These are phyloP conservation scores for Alternaria solani DNA, from an alignment of 2,329 filamentous ascomycete species.

Conservation along the genomic window DNA sequence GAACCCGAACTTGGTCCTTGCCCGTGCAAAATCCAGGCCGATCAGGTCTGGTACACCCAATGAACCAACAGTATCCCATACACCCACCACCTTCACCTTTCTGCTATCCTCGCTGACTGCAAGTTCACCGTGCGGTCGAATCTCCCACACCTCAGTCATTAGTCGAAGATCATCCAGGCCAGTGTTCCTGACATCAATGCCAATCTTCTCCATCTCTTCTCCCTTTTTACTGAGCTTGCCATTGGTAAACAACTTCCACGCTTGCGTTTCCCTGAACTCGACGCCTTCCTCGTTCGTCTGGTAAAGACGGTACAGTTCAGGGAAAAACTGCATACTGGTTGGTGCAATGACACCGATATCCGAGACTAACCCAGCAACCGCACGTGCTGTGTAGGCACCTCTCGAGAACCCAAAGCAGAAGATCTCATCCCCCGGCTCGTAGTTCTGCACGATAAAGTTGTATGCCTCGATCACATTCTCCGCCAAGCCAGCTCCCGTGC, in stretches of 20 bases:
- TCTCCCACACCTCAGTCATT: slow-evolving; percentile 44
- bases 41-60: slow-evolving; percentile 57
- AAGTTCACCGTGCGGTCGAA: slow-evolving; percentile 41
- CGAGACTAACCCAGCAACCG: slow-evolving; percentile 54
- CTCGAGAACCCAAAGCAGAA: slow-evolving; percentile 59
- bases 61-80: slow-evolving; percentile 59
- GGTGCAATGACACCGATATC: slow-evolving; percentile 59
- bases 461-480: slow-evolving; percentile 61
- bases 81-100: slow-evolving; percentile 54
- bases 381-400: slow-evolving; percentile 56
- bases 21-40: slow-evolving; percentile 26
- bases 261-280: slow-evolving; percentile 36
- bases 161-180: slow-evolving; percentile 31
- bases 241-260: slow-evolving; percentile 44
- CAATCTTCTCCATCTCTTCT: slow-evolving; percentile 23
- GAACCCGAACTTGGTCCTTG: slow-evolving; percentile 41
- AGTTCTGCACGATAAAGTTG: slow-evolving; percentile 61
- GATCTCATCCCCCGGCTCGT: slow-evolving; percentile 57
- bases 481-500: slow-evolving; percentile 55
- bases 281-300: slow-evolving; percentile 38
- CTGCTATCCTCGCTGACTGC: slow-evolving; percentile 33
- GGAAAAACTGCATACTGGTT: slow-evolving; percentile 54
- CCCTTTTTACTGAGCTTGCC: slow-evolving; percentile 45
- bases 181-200: slow-evolving; percentile 16
- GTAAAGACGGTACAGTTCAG: slow-evolving; percentile 54